Evolutionary conservation across 495 filamentous ascomycete species (phyloP), one percentile per base, ranked within the genome.

Genomic region (Trichoderma orchidacearum): DNA sequence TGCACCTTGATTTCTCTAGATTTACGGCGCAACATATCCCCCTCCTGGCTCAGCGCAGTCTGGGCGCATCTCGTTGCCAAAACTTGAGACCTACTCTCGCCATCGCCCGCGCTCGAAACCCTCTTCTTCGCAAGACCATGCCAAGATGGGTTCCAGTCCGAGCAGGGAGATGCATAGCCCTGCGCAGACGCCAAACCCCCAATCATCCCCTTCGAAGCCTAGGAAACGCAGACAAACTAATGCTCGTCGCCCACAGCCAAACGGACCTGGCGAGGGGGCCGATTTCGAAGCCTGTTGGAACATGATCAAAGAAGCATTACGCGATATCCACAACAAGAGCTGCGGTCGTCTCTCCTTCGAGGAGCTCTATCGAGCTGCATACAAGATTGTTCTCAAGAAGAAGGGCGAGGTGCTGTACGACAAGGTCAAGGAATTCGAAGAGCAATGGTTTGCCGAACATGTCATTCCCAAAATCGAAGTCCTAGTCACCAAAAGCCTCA

Each of bases 311-410:
- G 74, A 80, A 4, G 89, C 93, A 8, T 75, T 97, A 25, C 75
- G 67, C 53, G 86, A 94, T 63, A 97, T 99, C 35, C 89, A 97
- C 68, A 89, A 80, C 17, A 92, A 94, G 67, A 91, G 96, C 67
- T 90, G 89, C 55, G 95, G 90, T 11, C 70, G 76, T 3, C 79
- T 99, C 3, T 96, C 92, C 1, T 99, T 95, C 71, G 94, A 99
- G 70, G 85, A 92, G 58, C 80, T 97, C 0, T 99, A 99, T 70
- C 88, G 94, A 34, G 88, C 87, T 51, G 88, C 88, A n/a, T 99
- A 99, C 69, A 87, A 88, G 68, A 85, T 97, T n/a, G 91, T 96
- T 0, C 70, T 96, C 53, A 85, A 85, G 68, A 90, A 87, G 71
- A 82, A 87, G 59, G 92, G 91, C n/a, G 78, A 86, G 7, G 72